Evolutionary conservation across 108 stramenopile genomes (phyloP).

Genomic region (Parmales sp.): DNA sequence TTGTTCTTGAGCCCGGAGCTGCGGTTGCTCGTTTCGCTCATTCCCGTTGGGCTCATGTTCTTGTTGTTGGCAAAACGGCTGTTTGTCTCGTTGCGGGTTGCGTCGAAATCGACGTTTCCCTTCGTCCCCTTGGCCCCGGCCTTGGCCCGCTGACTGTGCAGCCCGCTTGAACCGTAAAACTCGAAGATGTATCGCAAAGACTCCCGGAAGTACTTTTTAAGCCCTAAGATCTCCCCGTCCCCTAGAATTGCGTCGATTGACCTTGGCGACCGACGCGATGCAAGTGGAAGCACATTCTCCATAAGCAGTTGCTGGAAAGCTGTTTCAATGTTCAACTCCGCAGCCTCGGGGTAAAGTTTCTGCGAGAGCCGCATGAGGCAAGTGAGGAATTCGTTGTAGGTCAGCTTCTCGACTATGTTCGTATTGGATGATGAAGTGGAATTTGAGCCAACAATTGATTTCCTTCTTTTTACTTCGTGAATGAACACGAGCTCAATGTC

Average conservation of each 20-base stretch:
- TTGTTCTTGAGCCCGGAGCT: background rate
- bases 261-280: slow-evolving; percentile 27
- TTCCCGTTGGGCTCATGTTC: background rate
- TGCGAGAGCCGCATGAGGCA: slow-evolving; percentile 24
- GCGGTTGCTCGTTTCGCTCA: background rate
- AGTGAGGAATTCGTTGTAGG: slow-evolving; percentile 36
- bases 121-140: background rate
- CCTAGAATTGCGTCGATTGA: slow-evolving; percentile 13
- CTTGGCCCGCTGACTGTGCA: background rate
- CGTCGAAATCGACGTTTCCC: background rate
- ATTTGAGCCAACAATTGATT: no score
- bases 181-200: slow-evolving; percentile 26
- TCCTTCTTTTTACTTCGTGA: background rate
- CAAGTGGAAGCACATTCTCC: slow-evolving; percentile 44
- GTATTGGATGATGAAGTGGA: background rate
- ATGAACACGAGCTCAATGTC: slow-evolving; percentile 11
- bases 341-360: slow-evolving; percentile 18
- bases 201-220: slow-evolving; percentile 26
- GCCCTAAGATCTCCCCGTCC: slow-evolving; percentile 23
- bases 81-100: background rate
- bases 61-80: background rate
- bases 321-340: slow-evolving; percentile 4
- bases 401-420: slow-evolving; percentile 21
- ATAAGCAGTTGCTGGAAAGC: slow-evolving; percentile 34
- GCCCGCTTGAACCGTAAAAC: slow-evolving; percentile 17